Conservation (phyloP, 129 eudicot genomes). For the Mikania micrantha region DNA sequence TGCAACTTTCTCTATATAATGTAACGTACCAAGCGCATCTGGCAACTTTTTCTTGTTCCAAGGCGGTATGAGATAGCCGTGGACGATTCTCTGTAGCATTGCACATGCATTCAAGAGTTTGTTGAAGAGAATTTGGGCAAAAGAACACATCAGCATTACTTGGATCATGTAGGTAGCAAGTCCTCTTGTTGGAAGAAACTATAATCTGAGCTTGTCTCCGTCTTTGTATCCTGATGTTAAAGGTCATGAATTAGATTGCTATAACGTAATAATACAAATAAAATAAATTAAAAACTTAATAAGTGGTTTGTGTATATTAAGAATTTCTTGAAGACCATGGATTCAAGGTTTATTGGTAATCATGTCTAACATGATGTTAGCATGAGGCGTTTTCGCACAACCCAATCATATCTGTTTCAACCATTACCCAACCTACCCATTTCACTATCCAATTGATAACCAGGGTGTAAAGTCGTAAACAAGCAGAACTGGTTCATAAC, state of each 20-base stretch:
- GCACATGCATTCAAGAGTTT: slow-evolving; percentile 8
- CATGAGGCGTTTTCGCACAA: background rate
- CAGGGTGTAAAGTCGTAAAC: no score
- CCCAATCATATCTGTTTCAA: background rate
- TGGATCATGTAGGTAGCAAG: slow-evolving; percentile 28
- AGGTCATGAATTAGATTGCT: slow-evolving; percentile 2
- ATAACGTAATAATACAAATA: background rate
- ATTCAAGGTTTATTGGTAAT: background rate
- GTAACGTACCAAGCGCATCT: slow-evolving; percentile 12
- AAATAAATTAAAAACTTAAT: background rate
- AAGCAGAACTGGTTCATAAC: no score
- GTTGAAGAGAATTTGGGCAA: slow-evolving; percentile 12
- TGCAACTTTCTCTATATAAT: slow-evolving; percentile 17
- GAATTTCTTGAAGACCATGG: no score
- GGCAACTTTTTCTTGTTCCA: slow-evolving; percentile 11
- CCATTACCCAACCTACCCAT: background rate
- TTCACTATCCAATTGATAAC: background rate
- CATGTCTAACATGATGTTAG: background rate
- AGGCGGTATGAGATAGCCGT: slow-evolving; percentile 4
- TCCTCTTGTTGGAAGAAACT: slow-evolving; percentile 63
- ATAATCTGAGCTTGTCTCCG: slow-evolving; percentile 67
- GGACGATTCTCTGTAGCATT: background rate
- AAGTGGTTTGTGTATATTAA: background rate
- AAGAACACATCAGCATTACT: slow-evolving; percentile 2
- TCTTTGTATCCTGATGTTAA: slow-evolving; percentile 60